phyloP scores from a whole-genome alignment of 495 filamentous ascomycete species.

The Aspergillus coremiiformis region DNA sequence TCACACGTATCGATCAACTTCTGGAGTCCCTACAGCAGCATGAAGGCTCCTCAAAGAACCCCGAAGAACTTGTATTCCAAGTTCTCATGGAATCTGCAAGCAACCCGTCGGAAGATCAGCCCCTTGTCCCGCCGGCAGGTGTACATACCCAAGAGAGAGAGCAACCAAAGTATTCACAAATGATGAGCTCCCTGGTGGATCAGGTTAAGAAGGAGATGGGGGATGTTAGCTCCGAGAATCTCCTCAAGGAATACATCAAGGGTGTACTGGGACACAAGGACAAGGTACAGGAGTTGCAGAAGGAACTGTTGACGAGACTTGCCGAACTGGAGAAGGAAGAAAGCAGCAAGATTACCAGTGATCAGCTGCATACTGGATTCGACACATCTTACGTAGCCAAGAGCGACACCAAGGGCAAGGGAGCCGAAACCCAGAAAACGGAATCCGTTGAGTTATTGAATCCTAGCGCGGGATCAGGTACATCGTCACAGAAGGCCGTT shows the following conservation, averaged over 20 bases:
- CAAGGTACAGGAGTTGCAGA: constrained; percentile 72
- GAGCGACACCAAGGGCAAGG: constrained; percentile 37
- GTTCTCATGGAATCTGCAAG: constrained; percentile 71
- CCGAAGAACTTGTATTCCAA: constrained; percentile 79
- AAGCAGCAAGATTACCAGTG: constrained; percentile 85
- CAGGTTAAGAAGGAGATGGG: constrained; percentile 88
- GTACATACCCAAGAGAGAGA: constrained; percentile 68
- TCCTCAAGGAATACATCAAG: constrained; percentile 63
- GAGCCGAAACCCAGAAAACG: constrained; percentile 24
- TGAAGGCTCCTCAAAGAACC: constrained; percentile 58
- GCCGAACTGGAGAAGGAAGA: constrained; percentile 83
- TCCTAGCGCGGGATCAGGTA: constrained; percentile 42
- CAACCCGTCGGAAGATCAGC: constrained; percentile 65
- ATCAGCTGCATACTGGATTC: constrained; percentile 86
- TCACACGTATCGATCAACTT: constrained; percentile 72
- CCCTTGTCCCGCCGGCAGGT: constrained; percentile 63
- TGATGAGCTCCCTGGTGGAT: constrained; percentile 89
- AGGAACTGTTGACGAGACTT: constrained; percentile 62
- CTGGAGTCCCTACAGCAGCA: constrained; percentile 62
- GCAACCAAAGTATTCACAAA: constrained; percentile 81
- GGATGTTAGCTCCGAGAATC: constrained; percentile 53
- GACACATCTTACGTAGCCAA: constrained; percentile 73
- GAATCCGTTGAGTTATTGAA: constrained; percentile 71
- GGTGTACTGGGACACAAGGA: constrained; percentile 67
- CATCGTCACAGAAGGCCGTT: constrained; percentile 35